These are phyloP conservation scores for Pyronema domesticum DNA, from an alignment of 495 filamentous ascomycete species.

Conservation along the genomic window DNA sequence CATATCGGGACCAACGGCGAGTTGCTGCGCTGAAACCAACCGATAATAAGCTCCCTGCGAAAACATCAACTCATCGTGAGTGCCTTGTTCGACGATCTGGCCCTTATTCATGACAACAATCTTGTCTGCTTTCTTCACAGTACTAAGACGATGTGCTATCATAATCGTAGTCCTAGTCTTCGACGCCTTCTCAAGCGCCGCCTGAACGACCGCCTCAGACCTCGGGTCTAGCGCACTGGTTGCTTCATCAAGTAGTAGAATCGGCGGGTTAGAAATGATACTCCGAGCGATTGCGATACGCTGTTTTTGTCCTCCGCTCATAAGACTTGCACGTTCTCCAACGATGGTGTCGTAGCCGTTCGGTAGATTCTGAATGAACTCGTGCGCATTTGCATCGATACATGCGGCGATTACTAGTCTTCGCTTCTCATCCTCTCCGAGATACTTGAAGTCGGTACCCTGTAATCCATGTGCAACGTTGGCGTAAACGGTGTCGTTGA, in stretches of 20 bases:
- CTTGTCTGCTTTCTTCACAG: conserved; percentile 54
- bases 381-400: conserved; percentile 40
- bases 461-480: conserved; percentile 37
- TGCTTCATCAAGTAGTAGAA: conserved; percentile 48
- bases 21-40: conserved; percentile 37
- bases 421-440: conserved; percentile 30
- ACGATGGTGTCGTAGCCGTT: conserved; percentile 40
- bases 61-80: conserved; percentile 47
- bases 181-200: conserved; percentile 50
- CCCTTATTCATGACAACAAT: conserved; percentile 64
- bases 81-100: conserved; percentile 44
- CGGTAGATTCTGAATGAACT: conserved; percentile 41
- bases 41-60: conserved; percentile 33
- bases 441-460: conserved; percentile 39
- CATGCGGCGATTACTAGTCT: conserved; percentile 43
- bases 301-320: conserved; percentile 3
- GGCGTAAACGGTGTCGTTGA: conserved; percentile 45
- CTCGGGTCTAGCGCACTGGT: conserved; percentile 64
- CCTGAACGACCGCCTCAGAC: conserved; percentile 52
- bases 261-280: not conserved
- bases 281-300: not conserved
- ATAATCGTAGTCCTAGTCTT: conserved; percentile 63
- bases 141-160: conserved; percentile 60
- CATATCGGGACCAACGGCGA: conserved; percentile 21
- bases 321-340: conserved; percentile 27